Evolutionary conservation across 352 stramenopile genomes (phyloP).

Genomic region (Phytophthora cryptogea): DNA sequence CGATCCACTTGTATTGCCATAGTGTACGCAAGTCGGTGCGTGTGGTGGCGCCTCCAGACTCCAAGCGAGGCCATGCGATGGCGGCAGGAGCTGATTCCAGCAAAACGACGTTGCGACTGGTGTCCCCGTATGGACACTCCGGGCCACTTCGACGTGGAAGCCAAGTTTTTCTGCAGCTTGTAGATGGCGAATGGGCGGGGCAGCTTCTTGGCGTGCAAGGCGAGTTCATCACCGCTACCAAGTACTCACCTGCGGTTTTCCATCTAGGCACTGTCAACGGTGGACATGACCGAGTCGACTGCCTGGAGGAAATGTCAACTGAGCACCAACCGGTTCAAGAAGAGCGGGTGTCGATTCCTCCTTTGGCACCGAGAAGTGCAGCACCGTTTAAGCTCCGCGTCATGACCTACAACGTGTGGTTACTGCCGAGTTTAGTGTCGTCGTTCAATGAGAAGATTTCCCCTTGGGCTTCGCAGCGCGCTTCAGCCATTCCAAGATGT

Average conservation of each 20-base stretch:
- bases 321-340: background rate
- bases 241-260: slow-evolving; percentile 52
- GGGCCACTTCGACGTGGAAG: slow-evolving; percentile 53
- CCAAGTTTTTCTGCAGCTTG: slow-evolving; percentile 59
- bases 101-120: slow-evolving; percentile 51
- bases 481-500: slow-evolving; percentile 58
- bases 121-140: slow-evolving; percentile 57
- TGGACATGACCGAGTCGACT: slow-evolving; percentile 5
- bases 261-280: slow-evolving; percentile 16
- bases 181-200: slow-evolving; percentile 50
- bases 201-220: slow-evolving; percentile 55
- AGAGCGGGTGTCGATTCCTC: background rate
- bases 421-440: slow-evolving; percentile 62
- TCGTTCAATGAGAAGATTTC: slow-evolving; percentile 72
- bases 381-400: slow-evolving; percentile 51
- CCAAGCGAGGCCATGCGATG: slow-evolving; percentile 64
- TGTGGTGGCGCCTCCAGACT: slow-evolving; percentile 47
- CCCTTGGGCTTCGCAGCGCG: slow-evolving; percentile 46
- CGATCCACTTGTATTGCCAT: slow-evolving; percentile 56
- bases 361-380: background rate
- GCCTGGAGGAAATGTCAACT: slow-evolving; percentile 13
- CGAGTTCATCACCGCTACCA: slow-evolving; percentile 53
- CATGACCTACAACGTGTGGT: slow-evolving; percentile 79
- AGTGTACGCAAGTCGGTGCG: slow-evolving; percentile 50
- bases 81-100: slow-evolving; percentile 35